These are phyloP conservation scores for Sonneratia caseolaris DNA, from an alignment of 345 rosid genomes.

Conservation along the genomic window DNA sequence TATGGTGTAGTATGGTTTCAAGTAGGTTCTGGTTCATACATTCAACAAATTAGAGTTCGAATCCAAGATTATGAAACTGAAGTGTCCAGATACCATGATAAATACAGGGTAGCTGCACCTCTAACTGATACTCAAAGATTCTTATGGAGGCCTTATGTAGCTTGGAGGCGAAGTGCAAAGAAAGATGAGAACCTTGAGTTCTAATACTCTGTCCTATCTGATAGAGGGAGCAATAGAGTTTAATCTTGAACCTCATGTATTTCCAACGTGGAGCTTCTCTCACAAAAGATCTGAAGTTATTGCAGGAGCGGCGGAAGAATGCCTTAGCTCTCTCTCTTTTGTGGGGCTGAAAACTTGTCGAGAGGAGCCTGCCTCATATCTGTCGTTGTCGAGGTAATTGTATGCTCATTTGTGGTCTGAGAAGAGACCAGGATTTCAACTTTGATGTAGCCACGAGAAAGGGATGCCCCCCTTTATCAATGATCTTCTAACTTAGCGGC, in stretches of 20 bases:
- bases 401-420: neutral
- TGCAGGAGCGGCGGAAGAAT: neutral
- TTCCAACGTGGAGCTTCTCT: neutral
- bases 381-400: neutral
- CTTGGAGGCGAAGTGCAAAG: neutral
- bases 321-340: neutral
- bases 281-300: neutral
- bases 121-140: neutral
- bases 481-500: conserved; percentile 1
- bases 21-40: no score
- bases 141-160: neutral
- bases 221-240: neutral
- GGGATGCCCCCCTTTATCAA: neutral
- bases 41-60: no score
- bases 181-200: neutral
- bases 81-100: no score
- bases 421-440: neutral
- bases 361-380: neutral
- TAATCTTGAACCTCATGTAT: neutral
- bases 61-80: no score
- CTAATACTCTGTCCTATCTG: neutral
- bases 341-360: neutral
- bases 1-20: no score
- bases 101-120: no score
- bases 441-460: neutral